Base-by-base conservation (phyloP, 768 basidiomycete genomes). In the Heimioporus sp. region DNA sequence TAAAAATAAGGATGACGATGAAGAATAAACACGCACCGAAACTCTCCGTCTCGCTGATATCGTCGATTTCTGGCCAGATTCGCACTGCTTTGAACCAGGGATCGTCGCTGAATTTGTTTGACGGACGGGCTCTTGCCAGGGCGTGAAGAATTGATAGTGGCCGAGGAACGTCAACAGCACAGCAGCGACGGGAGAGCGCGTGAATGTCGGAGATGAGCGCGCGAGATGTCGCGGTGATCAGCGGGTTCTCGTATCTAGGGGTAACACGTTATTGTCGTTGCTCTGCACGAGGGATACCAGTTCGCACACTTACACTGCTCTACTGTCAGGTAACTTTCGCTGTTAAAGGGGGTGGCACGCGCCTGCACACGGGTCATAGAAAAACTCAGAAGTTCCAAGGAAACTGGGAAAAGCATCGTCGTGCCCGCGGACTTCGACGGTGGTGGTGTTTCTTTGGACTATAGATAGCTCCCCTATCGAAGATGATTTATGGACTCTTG, bases 311-410 rank as follows among this genome's bases (percentile, higher is more conserved):
- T 53, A 69, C 63, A 69, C 66, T 69, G 13, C 24, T 12, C 12
- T 24, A 20, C 39, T 19, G 48, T 62, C 43, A 63, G 32, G 30
- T 40, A 30, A 56, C 44, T 24, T 40, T 43, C 49, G 39, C 15
- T 16, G 9, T 38, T 44, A 56, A 28, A 41, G 46, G 45, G 20
- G 35, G 56, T 34, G 43, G 42, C 21, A 76, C 85, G 64, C 60
- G 81, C 86, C 77, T 54, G 89, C 89, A 64, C 79, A 82, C 17
- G 82, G 58, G 66, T 91, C 89, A 59, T 90, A 91, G 57, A 85
- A 81, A 46, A 78, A 75, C 56, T 81, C 80, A 0, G 86, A 69
- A 6, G 76, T 70, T 42, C 79, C 81, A 46, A 77, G 72, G 34
- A 84, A 76, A 12, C 74, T 66, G 3, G 79, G 71, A 37, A 66